Base-by-base conservation (phyloP, 108 stramenopile genomes). In the Epipyxis sp. region DNA sequence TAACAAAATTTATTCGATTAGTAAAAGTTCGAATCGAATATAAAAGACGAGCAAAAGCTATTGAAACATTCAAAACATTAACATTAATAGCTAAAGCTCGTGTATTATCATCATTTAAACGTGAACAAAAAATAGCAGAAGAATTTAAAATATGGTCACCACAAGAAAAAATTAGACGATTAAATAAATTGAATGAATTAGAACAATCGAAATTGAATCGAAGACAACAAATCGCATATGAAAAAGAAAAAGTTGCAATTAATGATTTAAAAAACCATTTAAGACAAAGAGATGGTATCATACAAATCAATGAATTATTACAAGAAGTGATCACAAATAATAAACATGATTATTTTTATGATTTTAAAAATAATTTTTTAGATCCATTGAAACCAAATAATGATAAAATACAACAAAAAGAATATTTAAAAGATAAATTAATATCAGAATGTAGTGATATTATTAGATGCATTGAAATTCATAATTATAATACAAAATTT, bases 91-190 rank as follows among this genome's bases (percentile, higher is more conserved):
- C 20, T 50, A 50, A 50, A 50, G 46, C 20, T 13, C n/a, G n/a
- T n/a, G n/a, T n/a, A n/a, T n/a, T n/a, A n/a, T n/a, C n/a, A n/a
- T n/a, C n/a, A n/a, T n/a, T n/a, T n/a, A 50, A 50, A 20, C 6
- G 65, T 13, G 42, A 67, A 20, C 6, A 20, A 39, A 20, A 13
- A 13, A 20, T 67, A 20, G 13, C 13, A 43, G 65, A 39, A 13
- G 65, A 20, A 13, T 67, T 67, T 43, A 42, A 74, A 29, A 32
- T 43, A 34, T 74, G 71, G 71, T 74, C 42, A 25, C 71, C 71
- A 27, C 10, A 74, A 10, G 71, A 74, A 37, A 74, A 43, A 10
- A 16, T 3, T 29, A 13, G 46, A 46, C 3, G 71, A 27, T 39
- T 6, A 10, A 10, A 6, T 20, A 27, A 42, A 34, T 13, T 42